Conservation (phyloP, 345 rosid genomes). For the Barbarea vulgaris region DNA sequence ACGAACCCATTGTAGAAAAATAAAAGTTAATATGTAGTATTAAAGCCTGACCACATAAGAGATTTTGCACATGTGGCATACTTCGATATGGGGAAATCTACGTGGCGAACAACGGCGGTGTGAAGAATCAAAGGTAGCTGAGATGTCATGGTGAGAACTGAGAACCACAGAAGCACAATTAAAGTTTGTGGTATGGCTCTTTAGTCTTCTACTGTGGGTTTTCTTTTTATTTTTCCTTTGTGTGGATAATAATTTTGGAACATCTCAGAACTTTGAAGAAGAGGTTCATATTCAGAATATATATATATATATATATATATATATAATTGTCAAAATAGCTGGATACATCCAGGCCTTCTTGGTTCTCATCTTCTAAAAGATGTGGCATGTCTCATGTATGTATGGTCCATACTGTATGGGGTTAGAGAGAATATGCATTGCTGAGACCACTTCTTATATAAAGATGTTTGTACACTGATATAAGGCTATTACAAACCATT, state of each 20-base stretch:
- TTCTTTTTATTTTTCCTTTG: background rate
- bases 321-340: constrained; percentile 5
- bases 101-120: constrained; percentile 32
- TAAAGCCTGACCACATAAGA: constrained; percentile 12
- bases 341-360: constrained; percentile 15
- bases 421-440: background rate
- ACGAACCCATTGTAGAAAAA: background rate
- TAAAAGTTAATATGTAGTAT: background rate
- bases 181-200: background rate
- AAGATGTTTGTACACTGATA: background rate
- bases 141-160: constrained; percentile 36
- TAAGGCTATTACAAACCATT: background rate
- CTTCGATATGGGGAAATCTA: constrained; percentile 16
- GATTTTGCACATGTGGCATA: constrained; percentile 25
- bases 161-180: constrained; percentile 25
- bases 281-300: background rate
- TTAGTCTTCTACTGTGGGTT: background rate
- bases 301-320: background rate
- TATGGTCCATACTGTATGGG: background rate
- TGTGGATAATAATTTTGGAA: constrained; percentile 39
- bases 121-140: constrained; percentile 40
- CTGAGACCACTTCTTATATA: background rate
- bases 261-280: constrained; percentile 14
- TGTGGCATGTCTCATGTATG: constrained; percentile 9
- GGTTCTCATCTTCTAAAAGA: background rate